Base-by-base conservation (phyloP, 2,329 filamentous ascomycete genomes). In the Sarocladium brachiariae region DNA sequence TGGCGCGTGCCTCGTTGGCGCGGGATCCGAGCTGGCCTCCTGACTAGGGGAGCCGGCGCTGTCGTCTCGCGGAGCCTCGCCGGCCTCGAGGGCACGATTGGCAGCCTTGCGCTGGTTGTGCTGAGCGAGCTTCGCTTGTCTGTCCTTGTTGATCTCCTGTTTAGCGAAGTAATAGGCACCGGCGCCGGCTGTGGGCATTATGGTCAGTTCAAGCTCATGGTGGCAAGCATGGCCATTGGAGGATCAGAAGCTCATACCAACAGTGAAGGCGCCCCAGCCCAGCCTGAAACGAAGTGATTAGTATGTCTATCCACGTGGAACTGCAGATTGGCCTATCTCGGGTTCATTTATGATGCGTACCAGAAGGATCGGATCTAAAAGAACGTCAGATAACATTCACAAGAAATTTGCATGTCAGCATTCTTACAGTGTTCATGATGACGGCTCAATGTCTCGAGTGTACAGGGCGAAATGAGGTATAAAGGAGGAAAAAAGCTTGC, bases 81-180 rank as follows among this genome's bases (percentile, higher is more conserved):
- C 65, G 55, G 77, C 68, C 60, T 83, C 78, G 53, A 83, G 67
- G n/a, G 74, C 73, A 23, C 77, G 70, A 35, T 76, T 71, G 59
- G 75, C 70, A 52, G 77, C 78, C 71, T 78, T 84, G 71, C 86
- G 84, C 59, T 81, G 71, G 51, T 78, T 76, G 52, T 76, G 78
- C 54, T 86, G 83, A 59, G 86, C 79, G 57, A 86, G 80, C 61
- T 88, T 82, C 54, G 81, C 74, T 54, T 80, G 77, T 56, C 92
- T 87, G 69, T 96, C 90, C 59, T 87, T 87, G 65, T 96, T 96
- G 78, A 99, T 95, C 67, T 84, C 85, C 64, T 82, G 80, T 77
- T 99, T 99, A 56, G 93, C 93, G 66, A 96, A 96, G 74, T 88
- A 90, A 76, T 97, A 99, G 62, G 92, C 90, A 56, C 86, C 88